phyloP scores from a whole-genome alignment of 768 basidiomycete genomes.

The Boletus sp. region DNA sequence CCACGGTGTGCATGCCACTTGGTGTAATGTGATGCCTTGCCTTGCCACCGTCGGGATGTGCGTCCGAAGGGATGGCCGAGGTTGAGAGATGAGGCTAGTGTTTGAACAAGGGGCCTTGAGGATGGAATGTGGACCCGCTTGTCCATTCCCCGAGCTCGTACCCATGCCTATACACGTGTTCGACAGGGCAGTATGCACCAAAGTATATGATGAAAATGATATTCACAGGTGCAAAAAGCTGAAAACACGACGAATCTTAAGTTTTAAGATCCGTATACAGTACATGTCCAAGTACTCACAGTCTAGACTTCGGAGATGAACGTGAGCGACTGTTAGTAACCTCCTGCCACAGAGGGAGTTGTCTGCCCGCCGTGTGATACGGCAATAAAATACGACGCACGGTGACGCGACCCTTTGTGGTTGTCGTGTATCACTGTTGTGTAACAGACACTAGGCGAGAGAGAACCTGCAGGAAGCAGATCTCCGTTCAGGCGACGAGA shows the following conservation, averaged over 20 bases:
- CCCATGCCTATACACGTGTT: background rate
- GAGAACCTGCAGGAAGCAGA: background rate
- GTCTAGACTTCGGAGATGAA: conserved; percentile 15
- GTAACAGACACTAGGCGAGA: background rate
- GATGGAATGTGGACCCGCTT: background rate
- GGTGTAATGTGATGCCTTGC: conserved; percentile 2
- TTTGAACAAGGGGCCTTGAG: background rate
- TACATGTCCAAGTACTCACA: background rate
- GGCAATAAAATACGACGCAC: background rate
- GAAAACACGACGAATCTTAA: background rate
- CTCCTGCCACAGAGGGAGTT: background rate
- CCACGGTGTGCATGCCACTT: background rate
- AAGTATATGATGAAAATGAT: background rate
- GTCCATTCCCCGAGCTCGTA: background rate
- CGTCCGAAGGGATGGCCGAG: conserved; percentile 4
- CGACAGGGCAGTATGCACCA: background rate
- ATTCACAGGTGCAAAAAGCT: background rate
- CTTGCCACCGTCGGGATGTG: background rate
- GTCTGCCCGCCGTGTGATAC: background rate
- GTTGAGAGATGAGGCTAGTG: background rate
- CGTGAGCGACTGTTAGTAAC: background rate
- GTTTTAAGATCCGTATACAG: background rate
- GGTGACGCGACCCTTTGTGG: background rate
- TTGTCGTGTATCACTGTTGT: background rate
- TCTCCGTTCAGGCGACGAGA: background rate